Conservation (phyloP, 176 grass and related monocot genomes). For the Oryza coarctata region DNA sequence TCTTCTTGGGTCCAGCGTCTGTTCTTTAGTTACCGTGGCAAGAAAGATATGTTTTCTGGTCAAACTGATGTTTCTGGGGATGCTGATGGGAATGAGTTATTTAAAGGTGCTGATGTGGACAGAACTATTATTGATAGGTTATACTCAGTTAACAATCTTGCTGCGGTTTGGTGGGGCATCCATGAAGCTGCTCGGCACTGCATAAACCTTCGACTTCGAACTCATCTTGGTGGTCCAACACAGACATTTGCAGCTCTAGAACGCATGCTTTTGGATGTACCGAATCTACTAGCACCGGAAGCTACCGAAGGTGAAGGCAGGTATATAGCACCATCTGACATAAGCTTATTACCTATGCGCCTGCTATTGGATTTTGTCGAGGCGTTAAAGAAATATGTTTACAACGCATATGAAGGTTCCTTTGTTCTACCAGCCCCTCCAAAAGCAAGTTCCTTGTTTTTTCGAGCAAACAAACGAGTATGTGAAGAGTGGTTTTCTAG, state of each 20-base stretch:
- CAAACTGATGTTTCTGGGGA: constrained; percentile 69
- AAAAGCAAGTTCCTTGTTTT: constrained; percentile 83
- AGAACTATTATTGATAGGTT: constrained; percentile 64
- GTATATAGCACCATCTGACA: constrained; percentile 61
- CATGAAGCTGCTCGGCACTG: constrained; percentile 92
- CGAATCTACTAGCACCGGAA: constrained; percentile 67
- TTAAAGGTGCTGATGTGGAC: constrained; percentile 51
- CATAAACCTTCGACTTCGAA: constrained; percentile 92
- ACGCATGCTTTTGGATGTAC: constrained; percentile 89
- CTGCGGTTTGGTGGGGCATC: constrained; percentile 95
- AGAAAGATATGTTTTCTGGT: constrained; percentile 64
- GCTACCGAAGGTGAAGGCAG: constrained; percentile 73
- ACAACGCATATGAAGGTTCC: constrained; percentile 98
- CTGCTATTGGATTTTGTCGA: constrained; percentile 94
- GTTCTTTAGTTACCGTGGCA: constrained; percentile 75
- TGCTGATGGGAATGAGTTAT: constrained; percentile 45
- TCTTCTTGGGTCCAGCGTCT: constrained; percentile 90
- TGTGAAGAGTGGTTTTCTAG: constrained; percentile 99
- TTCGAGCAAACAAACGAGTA: constrained; percentile 91
- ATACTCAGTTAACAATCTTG: constrained; percentile 89
- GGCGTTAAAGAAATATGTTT: constrained; percentile 92
- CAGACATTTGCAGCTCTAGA: constrained; percentile 98
- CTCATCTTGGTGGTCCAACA: constrained; percentile 90
- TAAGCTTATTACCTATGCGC: constrained; percentile 75
- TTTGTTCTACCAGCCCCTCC: constrained; percentile 69